Base-by-base conservation (phyloP, 1,284 basidiomycete species). In the Xanthoconium separans region DNA sequence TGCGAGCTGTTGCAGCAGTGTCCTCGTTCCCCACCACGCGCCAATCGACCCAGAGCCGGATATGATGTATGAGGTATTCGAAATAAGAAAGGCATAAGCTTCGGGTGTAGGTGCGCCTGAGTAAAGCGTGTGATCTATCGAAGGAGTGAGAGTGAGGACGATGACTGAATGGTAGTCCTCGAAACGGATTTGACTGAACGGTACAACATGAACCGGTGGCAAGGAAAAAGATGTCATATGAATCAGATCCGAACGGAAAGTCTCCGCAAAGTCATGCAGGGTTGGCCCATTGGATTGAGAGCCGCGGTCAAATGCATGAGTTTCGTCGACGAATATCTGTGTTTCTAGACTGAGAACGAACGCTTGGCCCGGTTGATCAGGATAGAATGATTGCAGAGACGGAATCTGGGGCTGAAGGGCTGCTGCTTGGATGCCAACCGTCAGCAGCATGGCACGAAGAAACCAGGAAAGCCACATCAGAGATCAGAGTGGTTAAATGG, bases 21-120 rank as follows among this genome's bases (percentile, higher is more conserved):
- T 70, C 42, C 73, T 64, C 12, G 72, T 72, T 58, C 73, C 74
- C 73, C 74, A 73, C 70, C 73, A 75, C 4, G 55, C 60, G 11
- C 73, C 74, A 33, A 70, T 65, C 11, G 69, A 18, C 31, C 62
- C 70, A 8, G 62, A 59, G 15, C 69, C 71, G 36, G 59, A 63
- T 55, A 74, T 73, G 2, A 64, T 54, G 47, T 66, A 71, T 0
- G 61, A 54, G 6, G 54, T 51, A n/a, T 52, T 54, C 11, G 65
- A 64, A 33, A 73, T 58, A 6, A 47, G 37, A 50, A 74, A 69
- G 39, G 70, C 64, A 46, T 74, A 74, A 5, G 65, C 73, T 49
- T 75, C 73, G 1, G 43, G 61, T 4, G 72, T 74, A 7, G 63
- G 31, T 18, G 34, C 10, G 7, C 73, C 73, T 34, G 65, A 70